Base-by-base conservation (phyloP, 495 filamentous ascomycete genomes). In the Usnea hakonensis region DNA sequence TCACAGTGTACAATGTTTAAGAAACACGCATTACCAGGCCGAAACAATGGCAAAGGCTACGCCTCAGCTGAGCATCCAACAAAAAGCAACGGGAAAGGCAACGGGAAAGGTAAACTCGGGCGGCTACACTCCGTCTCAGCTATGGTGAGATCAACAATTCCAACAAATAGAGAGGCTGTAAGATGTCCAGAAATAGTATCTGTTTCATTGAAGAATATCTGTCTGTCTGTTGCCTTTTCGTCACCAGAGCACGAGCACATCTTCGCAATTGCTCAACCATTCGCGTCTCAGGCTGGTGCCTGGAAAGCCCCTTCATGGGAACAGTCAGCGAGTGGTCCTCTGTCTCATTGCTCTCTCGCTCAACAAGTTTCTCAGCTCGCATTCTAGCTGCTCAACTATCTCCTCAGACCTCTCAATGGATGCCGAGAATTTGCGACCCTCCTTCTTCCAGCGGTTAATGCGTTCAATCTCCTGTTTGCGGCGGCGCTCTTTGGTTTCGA, bases 401-500 rank as follows among this genome's bases (percentile, higher is more conserved):
- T 79, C 79, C 67, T 84, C 70, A 61, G 88, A 86, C 71, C 86
- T 85, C 64, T 90, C 90, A 77, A 96, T 92, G 37, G 90, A 93
- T 63, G 90, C 90, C 48, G 79, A 80, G 66, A 89, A 83, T 72
- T 81, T 88, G 64, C 73, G 75, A 43, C 83, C 72, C 75, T 87
- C 79, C 84, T 90, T 72, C 71, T 83, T 80, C 93, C 93, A 97
- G 55, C 93, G 87, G 57, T 78, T 78, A 73, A 96, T 83, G 66
- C 91, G 87, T 61, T 89, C 86, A 57, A 79, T 68, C 79, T 96
- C 89, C 75, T 88, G 86, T 69, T 73, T 77, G 68, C 86, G 82
- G 65, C 91, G 87, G 55, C 91, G 84, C 70, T 80, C 74, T 75
- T 96, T 97, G 73, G 90, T 93, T 67, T 90, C 85, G 70, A 95